Percentiles rank a stretch among this genome's conserved stretches.
phyloP scores from a whole-genome alignment of 1,139 yeast species.

The Saccharomyces uvarum region DNA sequence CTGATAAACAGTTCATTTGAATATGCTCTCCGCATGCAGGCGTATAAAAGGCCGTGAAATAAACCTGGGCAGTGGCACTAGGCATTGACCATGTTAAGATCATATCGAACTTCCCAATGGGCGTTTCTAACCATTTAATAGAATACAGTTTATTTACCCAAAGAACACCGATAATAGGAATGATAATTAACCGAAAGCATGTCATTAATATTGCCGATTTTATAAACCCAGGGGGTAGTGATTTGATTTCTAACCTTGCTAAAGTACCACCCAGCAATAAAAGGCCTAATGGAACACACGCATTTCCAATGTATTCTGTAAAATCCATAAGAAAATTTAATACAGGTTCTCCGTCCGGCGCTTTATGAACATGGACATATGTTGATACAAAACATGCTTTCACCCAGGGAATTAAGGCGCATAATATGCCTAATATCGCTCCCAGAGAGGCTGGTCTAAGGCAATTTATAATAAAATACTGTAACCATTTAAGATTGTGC shows the following conservation, averaged over 20 bases:
- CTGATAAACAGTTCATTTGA: slow-evolving; percentile 80
- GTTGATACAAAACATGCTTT: slow-evolving; percentile 54
- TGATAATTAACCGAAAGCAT: slow-evolving; percentile 38
- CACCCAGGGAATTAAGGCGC: slow-evolving; percentile 66
- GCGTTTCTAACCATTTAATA: slow-evolving; percentile 36
- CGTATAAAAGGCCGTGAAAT: slow-evolving; percentile 76
- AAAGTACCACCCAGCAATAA: slow-evolving; percentile 72
- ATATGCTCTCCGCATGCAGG: slow-evolving; percentile 51
- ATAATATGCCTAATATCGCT: slow-evolving; percentile 43
- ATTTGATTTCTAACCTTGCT: slow-evolving; percentile 51
- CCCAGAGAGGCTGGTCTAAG: slow-evolving; percentile 51
- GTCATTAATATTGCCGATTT: slow-evolving; percentile 40
- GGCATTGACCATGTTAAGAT: slow-evolving; percentile 76
- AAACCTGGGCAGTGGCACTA: slow-evolving; percentile 76
- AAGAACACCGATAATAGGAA: slow-evolving; percentile 55
- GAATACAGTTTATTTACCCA: slow-evolving; percentile 40
- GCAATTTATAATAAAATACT: slow-evolving; percentile 40
- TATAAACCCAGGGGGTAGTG: slow-evolving; percentile 62
- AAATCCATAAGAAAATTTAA: slow-evolving; percentile 75
- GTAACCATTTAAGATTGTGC: slow-evolving; percentile 22
- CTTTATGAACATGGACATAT: slow-evolving; percentile 42
- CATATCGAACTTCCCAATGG: slow-evolving; percentile 47
- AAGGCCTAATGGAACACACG: slow-evolving; percentile 75
- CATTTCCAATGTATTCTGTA: slow-evolving; percentile 67
- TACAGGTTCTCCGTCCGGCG: slow-evolving; percentile 78